phyloP scores from a whole-genome alignment of 805 yeast genomes.

The Candida orba region DNA sequence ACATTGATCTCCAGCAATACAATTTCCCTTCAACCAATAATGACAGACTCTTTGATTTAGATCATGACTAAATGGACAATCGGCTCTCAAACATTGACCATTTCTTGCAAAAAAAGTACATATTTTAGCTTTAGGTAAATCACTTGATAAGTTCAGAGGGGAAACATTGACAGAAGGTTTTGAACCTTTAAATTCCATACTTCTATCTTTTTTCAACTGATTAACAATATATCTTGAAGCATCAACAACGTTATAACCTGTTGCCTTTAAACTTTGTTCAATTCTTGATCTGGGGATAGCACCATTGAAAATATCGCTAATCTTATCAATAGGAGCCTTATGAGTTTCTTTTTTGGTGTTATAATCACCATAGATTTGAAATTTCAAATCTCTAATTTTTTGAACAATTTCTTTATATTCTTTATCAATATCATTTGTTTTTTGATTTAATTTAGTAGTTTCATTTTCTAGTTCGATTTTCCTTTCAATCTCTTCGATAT shows the following conservation, averaged over 20 bases:
- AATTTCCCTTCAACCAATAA: slow-evolving; percentile 39
- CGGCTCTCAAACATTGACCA: slow-evolving; percentile 37
- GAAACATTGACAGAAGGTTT: slow-evolving; percentile 1
- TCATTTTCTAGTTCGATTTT: slow-evolving; percentile 22
- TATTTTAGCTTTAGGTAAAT: slow-evolving; percentile 15
- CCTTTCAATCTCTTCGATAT: slow-evolving; percentile 22
- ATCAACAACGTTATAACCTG: slow-evolving; percentile 30
- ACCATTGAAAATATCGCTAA: slow-evolving; percentile 28
- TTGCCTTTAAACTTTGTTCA: slow-evolving; percentile 28
- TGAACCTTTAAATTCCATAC: not conserved
- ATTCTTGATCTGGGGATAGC: slow-evolving; percentile 27
- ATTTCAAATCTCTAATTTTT: slow-evolving; percentile 15
- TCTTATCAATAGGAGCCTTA: slow-evolving; percentile 30
- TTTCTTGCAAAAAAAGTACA: slow-evolving; percentile 35
- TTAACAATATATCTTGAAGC: slow-evolving; percentile 16
- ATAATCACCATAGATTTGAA: slow-evolving; percentile 14
- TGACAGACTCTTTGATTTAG: slow-evolving; percentile 34
- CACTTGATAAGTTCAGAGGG: not conserved
- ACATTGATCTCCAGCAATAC: slow-evolving; percentile 36
- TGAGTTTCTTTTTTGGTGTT: not conserved
- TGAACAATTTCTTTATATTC: slow-evolving; percentile 15
- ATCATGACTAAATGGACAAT: slow-evolving; percentile 41
- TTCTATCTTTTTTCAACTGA: slow-evolving; percentile 14
- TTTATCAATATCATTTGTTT: slow-evolving; percentile 4
- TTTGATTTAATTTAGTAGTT: slow-evolving; percentile 13